Base-by-base conservation (phyloP, 805 yeast genomes). In the Nakazawaea anatomiae region DNA sequence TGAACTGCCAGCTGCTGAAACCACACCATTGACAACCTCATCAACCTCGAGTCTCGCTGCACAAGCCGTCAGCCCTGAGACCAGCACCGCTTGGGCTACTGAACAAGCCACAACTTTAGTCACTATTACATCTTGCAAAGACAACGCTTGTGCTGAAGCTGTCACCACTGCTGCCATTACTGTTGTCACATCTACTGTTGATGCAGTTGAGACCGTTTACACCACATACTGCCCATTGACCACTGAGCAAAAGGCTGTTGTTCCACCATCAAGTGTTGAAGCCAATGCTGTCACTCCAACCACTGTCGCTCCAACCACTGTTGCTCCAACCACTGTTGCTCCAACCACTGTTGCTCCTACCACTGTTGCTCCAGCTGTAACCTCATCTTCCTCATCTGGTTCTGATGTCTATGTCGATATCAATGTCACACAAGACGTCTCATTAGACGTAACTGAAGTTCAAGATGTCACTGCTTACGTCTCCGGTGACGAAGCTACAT, bases 141-240 rank as follows among this genome's bases (percentile, higher is more conserved):
- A 52, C 34, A 41, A 58, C 41, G 54, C 39, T 9, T 63, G 67
- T 53, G 29, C 54, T 30, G 38, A 47, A 12, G 30, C 57, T 10
- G 54, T 59, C 35, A 42, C 54, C 10, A 57, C 66, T 12, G 60
- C 65, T 29, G 63, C 59, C 32, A 58, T 58, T 28, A 46, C 66
- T 27, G 47, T 58, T 31, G 47, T 60, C 48, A 70, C 75, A 42
- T 55, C 66, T 39, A 64, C 70, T 39, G 62, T 64, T 31, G 56
- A 64, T 49, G 76, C 70, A 31, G 59, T 60, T 27, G 63, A 55
- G 46, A 70, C 74, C 28, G 63, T 67, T 39, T 62, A 64, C 62
- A 69, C 77, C 52, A 71, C 77, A 29, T 67, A 63, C 63, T 67
- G 72, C 56, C 71, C 71, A 50, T 46, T 54, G 31, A 36, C 57